A percentile compares a stretch with the other conserved stretches of the same genome.
Conservation (phyloP, 306 rosid genomes). For the Trichosanthes truncata region DNA sequence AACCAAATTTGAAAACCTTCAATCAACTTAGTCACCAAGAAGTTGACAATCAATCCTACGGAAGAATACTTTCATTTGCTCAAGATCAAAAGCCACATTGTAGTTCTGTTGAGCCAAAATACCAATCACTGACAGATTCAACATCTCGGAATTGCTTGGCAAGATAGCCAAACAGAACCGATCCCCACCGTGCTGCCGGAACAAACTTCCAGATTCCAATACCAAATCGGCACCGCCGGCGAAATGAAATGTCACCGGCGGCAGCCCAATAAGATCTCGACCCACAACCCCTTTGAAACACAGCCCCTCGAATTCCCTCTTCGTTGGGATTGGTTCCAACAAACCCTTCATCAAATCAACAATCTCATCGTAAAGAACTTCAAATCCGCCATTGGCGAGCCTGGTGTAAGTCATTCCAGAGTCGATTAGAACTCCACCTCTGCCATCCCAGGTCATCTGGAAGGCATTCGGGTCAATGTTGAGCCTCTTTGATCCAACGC, state of each 20-base stretch:
- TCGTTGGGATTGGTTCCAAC: background rate
- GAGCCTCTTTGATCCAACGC: background rate
- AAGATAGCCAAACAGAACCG: slow-evolving; percentile 5
- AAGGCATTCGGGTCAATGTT: background rate
- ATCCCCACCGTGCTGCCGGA: background rate
- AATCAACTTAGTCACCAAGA: background rate
- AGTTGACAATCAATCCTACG: slow-evolving; percentile 10
- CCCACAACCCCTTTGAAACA: slow-evolving; percentile 2
- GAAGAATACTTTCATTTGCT: background rate
- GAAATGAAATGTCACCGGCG: slow-evolving; percentile 9
- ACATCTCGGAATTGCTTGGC: background rate
- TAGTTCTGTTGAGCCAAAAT: slow-evolving; percentile 13
- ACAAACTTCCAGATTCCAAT: slow-evolving; percentile 3
- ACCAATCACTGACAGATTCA: slow-evolving; percentile 2
- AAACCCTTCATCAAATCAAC: background rate
- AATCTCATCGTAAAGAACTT: background rate
- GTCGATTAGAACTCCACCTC: slow-evolving; percentile 7
- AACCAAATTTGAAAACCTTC: background rate
- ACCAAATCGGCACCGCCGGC: slow-evolving; percentile 6
- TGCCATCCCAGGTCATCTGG: background rate
- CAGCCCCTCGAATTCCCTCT: background rate
- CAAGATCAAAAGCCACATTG: slow-evolving; percentile 12
- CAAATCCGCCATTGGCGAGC: background rate
- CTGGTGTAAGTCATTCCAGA: slow-evolving; percentile 8
- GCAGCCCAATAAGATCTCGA: background rate